These are phyloP conservation scores for Talaromyces verruculosus DNA, from an alignment of 2,329 filamentous ascomycete species.

Conservation along the genomic window DNA sequence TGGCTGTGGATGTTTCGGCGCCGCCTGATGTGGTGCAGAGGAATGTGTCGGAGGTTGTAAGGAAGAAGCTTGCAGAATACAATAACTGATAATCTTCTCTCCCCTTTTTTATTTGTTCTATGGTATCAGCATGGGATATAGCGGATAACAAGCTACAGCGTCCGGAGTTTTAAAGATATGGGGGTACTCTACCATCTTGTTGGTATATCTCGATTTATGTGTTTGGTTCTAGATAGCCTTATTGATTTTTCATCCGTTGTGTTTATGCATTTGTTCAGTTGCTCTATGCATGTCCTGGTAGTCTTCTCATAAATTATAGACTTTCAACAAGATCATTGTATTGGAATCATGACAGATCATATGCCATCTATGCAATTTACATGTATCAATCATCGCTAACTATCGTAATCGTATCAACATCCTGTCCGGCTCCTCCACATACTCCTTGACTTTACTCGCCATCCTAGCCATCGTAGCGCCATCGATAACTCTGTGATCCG, in stretches of 20 bases:
- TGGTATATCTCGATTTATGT: neutral
- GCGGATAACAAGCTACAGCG: slow-evolving; percentile 2
- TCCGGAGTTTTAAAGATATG: neutral
- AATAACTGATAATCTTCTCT: slow-evolving; percentile 20
- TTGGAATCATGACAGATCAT: neutral
- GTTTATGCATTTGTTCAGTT: neutral
- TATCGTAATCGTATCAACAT: slow-evolving; percentile 83
- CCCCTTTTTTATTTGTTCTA: neutral
- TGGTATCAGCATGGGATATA: slow-evolving; percentile 6
- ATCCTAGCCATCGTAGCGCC: slow-evolving; percentile 92
- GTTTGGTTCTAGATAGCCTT: neutral
- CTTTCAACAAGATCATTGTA: neutral
- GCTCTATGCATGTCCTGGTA: neutral
- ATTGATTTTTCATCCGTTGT: neutral
- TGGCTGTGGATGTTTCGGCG: slow-evolving; percentile 63
- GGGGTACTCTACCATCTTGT: slow-evolving; percentile 2
- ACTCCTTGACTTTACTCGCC: slow-evolving; percentile 73
- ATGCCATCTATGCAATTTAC: neutral
- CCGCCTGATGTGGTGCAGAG: slow-evolving; percentile 59
- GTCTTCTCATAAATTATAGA: neutral
- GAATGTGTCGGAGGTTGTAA: slow-evolving; percentile 60
- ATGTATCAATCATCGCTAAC: slow-evolving; percentile 47
- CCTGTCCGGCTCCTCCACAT: slow-evolving; percentile 79
- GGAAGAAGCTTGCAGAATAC: slow-evolving; percentile 54
- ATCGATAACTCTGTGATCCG: slow-evolving; percentile 91